Percentiles rank a stretch among this genome's conserved stretches.
Conservation (phyloP, 2,329 filamentous ascomycete species). For the Arthrobotrys iridis region DNA sequence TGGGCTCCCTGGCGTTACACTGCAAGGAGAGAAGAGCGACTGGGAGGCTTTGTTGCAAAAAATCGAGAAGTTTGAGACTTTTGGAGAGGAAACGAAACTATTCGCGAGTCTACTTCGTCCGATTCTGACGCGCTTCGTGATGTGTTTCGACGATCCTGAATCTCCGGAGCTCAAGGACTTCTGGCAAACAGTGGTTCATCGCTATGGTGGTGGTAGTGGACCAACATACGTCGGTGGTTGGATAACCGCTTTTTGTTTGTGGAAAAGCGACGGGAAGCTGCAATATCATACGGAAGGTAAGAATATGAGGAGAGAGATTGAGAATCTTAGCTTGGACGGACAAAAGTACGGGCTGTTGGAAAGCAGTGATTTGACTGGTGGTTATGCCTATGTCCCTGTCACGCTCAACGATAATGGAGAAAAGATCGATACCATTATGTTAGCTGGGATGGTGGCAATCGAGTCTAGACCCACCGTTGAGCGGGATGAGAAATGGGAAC, state of each 20-base stretch:
- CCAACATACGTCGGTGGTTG: slow-evolving; percentile 63
- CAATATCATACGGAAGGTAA: slow-evolving; percentile 40
- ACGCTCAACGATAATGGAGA: slow-evolving; percentile 59
- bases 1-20: slow-evolving; percentile 67
- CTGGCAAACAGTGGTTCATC: slow-evolving; percentile 62
- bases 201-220: slow-evolving; percentile 60
- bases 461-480: slow-evolving; percentile 35
- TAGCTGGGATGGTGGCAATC: slow-evolving; percentile 60
- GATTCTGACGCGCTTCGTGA: slow-evolving; percentile 64
- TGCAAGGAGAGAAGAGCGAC: slow-evolving; percentile 65
- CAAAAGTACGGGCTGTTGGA: slow-evolving; percentile 57
- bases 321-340: slow-evolving; percentile 55
- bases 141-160: slow-evolving; percentile 63
- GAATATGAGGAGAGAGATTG: neutral
- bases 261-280: slow-evolving; percentile 61
- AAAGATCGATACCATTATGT: slow-evolving; percentile 57
- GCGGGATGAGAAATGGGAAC: slow-evolving; percentile 45
- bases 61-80: slow-evolving; percentile 63
- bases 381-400: slow-evolving; percentile 60
- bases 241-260: slow-evolving; percentile 66
- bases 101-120: slow-evolving; percentile 63
- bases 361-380: slow-evolving; percentile 58
- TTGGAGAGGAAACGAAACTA: slow-evolving; percentile 63
- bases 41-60: slow-evolving; percentile 63
- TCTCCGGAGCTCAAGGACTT: slow-evolving; percentile 61